Conservation (phyloP, 2,329 filamentous ascomycete species). For the Fonsecaea multimorphosa region DNA sequence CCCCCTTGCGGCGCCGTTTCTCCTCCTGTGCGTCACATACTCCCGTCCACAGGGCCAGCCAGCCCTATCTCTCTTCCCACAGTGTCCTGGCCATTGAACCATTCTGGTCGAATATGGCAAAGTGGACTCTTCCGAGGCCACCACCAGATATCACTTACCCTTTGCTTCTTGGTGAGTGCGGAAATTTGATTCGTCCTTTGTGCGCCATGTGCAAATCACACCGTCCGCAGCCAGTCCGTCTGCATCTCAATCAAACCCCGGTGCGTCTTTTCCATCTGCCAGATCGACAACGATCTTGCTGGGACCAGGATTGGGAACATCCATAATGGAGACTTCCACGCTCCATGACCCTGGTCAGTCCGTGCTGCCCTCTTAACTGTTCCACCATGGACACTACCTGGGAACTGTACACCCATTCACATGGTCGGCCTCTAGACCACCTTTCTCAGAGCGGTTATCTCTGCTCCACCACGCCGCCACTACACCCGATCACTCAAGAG, state of each 20-base stretch:
- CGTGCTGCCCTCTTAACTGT: conserved; percentile 16
- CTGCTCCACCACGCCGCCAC: conserved; percentile 27
- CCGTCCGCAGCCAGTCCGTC: conserved; percentile 15
- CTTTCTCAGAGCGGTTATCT: conserved; percentile 9
- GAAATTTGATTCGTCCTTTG: conserved; percentile 35
- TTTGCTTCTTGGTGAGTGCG: conserved; percentile 21
- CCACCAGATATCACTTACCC: conserved; percentile 8
- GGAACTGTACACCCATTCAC: conserved; percentile 16
- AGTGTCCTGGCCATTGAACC: conserved; percentile 4
- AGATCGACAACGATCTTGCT: conserved; percentile 26
- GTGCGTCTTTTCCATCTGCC: conserved; percentile 14
- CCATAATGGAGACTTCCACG: conserved; percentile 3
- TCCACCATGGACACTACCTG: conserved; percentile 27
- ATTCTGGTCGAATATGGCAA: neutral
- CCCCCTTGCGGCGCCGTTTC: conserved; percentile 1
- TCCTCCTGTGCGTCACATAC: neutral
- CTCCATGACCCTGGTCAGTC: conserved; percentile 19
- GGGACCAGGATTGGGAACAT: conserved; percentile 4
- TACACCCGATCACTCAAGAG: conserved; percentile 12
- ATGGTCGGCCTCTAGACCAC: conserved; percentile 10
- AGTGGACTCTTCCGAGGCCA: conserved; percentile 13
- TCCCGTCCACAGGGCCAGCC: neutral
- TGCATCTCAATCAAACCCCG: conserved; percentile 19
- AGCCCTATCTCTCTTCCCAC: neutral
- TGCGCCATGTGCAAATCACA: conserved; percentile 25